phyloP scores from a whole-genome alignment of 2,329 filamentous ascomycete genomes.

The Ophiostoma sp. region DNA sequence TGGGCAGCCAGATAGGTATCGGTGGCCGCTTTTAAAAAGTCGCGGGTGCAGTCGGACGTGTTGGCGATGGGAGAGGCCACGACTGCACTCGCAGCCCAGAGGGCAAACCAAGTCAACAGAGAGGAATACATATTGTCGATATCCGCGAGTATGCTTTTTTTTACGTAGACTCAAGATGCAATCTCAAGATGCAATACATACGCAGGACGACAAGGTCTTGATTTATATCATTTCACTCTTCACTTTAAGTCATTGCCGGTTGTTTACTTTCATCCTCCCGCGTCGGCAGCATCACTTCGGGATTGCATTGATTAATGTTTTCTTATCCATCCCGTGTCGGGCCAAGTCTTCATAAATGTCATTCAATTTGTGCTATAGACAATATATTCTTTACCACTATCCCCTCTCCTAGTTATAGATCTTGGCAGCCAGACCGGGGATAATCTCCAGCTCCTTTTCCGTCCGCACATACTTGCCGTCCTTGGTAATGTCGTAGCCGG shows the following conservation, averaged over 20 bases:
- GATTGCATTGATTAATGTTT: too few species aligned
- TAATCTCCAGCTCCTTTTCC: slow-evolving; percentile 43
- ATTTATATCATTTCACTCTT: neutral
- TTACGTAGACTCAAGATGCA: too few species aligned
- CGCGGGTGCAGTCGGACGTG: slow-evolving; percentile 30
- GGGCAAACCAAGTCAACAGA: neutral
- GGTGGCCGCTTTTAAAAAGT: slow-evolving; percentile 29
- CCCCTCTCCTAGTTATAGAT: slow-evolving; percentile 38
- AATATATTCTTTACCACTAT: neutral
- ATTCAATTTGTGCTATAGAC: neutral
- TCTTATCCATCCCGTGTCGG: neutral
- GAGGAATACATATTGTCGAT: neutral
- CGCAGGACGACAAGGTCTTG: too few species aligned
- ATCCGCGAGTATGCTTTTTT: too few species aligned
- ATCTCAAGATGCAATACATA: too few species aligned
- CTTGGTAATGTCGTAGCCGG: slow-evolving; percentile 38
- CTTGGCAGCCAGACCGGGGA: slow-evolving; percentile 43
- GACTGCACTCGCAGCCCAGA: neutral
- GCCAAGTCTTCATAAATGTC: neutral
- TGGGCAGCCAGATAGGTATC: slow-evolving; percentile 32
- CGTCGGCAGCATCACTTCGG: neutral
- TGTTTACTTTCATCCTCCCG: neutral
- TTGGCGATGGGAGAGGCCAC: neutral
- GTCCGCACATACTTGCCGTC: slow-evolving; percentile 41
- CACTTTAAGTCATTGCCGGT: neutral